Base-by-base conservation (phyloP, 2,329 filamentous ascomycete genomes). In the Zopfia rhizophila region DNA sequence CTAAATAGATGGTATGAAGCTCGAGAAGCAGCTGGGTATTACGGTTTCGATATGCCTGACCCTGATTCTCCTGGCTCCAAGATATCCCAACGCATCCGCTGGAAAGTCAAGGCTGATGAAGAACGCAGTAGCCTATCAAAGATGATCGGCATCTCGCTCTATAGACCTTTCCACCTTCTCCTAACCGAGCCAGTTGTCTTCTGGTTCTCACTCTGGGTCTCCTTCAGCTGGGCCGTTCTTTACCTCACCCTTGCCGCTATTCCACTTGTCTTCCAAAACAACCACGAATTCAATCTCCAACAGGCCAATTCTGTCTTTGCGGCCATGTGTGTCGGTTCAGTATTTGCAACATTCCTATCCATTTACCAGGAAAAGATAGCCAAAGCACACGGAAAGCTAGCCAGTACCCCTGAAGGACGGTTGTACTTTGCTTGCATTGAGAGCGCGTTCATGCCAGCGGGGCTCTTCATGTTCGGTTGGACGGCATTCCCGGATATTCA, bases 221-320 rank as follows among this genome's bases (percentile, higher is more conserved):
- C 90, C 0, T 97, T 97, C 69, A 87, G 87, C 14, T 97, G 92
- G 92, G 91, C 88, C 0, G 82, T 96, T 0, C 81, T 97, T 0
- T 97, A 96, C 69, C 77, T 96, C 13, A 90, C 88, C 10, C 93
- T 96, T 58, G 84, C 84, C 11, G 88, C 90, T 1, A 83, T 96
- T 4, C 90, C 91, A 0, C 80, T 94, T 3, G 85, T 96, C 17
- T 95, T 94, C 70, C 63, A 76, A 16, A 80, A 76, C 4, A 85
- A 83, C 31, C 85, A 93, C 65, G 73, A 76, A 55, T 93, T 95
- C 75, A 81, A 78, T 48, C 73, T 86, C 24, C 78, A 88, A 52
- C 78, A 90, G 66, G 80, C 82, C 1, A 89, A 89, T 38, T 83
- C 85, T 6, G 81, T 93, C 4, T 97, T 96, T 60, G 75, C 82